Conservation (phyloP, 129 eudicot genomes). For the Apium graveolens region DNA sequence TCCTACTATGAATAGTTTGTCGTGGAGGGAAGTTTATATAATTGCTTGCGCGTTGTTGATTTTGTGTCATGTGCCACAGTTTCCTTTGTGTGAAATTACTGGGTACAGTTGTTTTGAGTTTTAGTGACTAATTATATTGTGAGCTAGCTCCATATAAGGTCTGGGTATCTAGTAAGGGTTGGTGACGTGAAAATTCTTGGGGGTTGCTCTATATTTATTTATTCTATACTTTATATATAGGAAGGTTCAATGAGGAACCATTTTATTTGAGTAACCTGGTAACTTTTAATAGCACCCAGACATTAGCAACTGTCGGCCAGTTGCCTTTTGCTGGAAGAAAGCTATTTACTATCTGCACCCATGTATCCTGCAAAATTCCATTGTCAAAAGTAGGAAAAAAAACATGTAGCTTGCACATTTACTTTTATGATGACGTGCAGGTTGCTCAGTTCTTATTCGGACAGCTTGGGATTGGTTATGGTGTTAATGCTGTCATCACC, state of each 20-base stretch:
- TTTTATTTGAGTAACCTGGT: too few relatives aligned
- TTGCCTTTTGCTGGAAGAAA: background rate
- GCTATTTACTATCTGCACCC: background rate
- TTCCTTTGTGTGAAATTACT: background rate
- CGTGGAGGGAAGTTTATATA: background rate
- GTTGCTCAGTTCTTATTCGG: slow-evolving; percentile 51
- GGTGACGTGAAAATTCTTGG: background rate
- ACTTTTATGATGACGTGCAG: slow-evolving; percentile 38
- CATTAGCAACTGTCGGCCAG: too few relatives aligned
- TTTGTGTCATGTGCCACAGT: background rate
- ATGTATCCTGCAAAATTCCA: background rate
- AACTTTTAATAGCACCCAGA: too few relatives aligned
- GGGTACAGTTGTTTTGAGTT: background rate
- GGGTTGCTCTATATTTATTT: too few relatives aligned
- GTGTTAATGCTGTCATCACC: slow-evolving; percentile 75
- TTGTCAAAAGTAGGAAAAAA: background rate
- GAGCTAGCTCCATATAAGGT: background rate
- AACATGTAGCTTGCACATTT: background rate
- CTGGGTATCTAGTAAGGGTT: background rate
- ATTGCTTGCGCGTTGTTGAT: background rate
- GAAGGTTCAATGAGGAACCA: too few relatives aligned
- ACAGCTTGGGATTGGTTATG: slow-evolving; percentile 50
- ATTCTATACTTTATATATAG: too few relatives aligned
- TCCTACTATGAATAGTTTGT: background rate
- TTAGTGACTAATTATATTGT: background rate